Evolutionary conservation across 805 yeast genomes (phyloP).

Genomic region (Jamesozyma spencerorum): DNA sequence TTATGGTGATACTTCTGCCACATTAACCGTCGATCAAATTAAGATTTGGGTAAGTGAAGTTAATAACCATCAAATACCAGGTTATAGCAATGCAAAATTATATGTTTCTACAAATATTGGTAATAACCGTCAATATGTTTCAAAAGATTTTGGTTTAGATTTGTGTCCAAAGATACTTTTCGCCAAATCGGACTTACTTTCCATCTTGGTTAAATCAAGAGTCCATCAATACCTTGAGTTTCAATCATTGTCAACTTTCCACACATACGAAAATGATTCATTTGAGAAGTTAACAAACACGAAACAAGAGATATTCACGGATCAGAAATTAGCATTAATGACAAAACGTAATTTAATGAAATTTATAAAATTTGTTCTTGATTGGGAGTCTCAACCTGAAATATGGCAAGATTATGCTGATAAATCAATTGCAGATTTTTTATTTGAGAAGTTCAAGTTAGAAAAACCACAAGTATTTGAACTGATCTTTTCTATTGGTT

Average conservation of each 20-base stretch:
- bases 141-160: constrained; percentile 80
- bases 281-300: constrained; percentile 81
- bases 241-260: constrained; percentile 79
- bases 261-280: constrained; percentile 85
- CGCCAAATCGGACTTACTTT: constrained; percentile 80
- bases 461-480: constrained; percentile 71
- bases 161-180: constrained; percentile 79
- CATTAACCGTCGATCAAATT: constrained; percentile 78
- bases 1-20: constrained; percentile 85
- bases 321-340: constrained; percentile 62
- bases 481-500: constrained; percentile 76
- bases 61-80: constrained; percentile 33
- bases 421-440: constrained; percentile 49
- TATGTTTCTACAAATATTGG: constrained; percentile 61
- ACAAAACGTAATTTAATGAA: constrained; percentile 79
- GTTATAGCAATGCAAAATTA: constrained; percentile 63
- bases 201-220: constrained; percentile 69
- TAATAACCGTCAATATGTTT: constrained; percentile 32
- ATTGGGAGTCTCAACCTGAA: constrained; percentile 52
- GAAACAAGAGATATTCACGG: constrained; percentile 89
- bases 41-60: constrained; percentile 74
- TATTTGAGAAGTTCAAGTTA: constrained; percentile 58
- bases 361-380: constrained; percentile 77
- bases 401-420: constrained; percentile 49
- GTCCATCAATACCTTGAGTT: constrained; percentile 89